phyloP scores from a whole-genome alignment of 768 basidiomycete species.

The Tylopilus plumbeoviolaceoides region DNA sequence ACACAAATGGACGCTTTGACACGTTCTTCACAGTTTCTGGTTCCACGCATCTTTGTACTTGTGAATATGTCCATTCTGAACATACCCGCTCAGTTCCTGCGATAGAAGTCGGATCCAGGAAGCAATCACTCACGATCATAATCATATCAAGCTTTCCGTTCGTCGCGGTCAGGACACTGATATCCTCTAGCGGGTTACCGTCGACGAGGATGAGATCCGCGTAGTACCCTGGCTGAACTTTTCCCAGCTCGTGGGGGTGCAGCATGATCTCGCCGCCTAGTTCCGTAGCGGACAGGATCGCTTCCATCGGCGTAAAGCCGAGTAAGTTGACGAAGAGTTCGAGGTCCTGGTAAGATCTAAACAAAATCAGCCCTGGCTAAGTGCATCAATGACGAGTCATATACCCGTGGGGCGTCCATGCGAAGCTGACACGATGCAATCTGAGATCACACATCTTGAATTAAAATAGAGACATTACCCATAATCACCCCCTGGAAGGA shows the following conservation, averaged over 20 bases:
- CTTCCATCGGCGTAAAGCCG: slow-evolving; percentile 35
- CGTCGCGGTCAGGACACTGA: slow-evolving; percentile 28
- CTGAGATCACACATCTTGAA: not conserved
- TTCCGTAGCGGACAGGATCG: slow-evolving; percentile 33
- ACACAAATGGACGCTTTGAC: not conserved
- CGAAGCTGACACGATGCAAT: slow-evolving; percentile 13
- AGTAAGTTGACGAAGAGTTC: slow-evolving; percentile 36
- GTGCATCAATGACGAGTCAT: not conserved
- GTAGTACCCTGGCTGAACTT: slow-evolving; percentile 35
- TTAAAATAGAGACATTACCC: slow-evolving; percentile 19
- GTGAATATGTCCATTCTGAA: slow-evolving; percentile 27
- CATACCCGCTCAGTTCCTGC: not conserved
- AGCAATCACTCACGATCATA: slow-evolving; percentile 27
- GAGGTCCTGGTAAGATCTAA: slow-evolving; percentile 33
- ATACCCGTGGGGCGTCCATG: slow-evolving; percentile 33
- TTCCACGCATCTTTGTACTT: slow-evolving; percentile 3
- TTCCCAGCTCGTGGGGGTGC: slow-evolving; percentile 35
- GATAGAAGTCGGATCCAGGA: not conserved
- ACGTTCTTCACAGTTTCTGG: not conserved
- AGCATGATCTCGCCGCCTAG: slow-evolving; percentile 36
- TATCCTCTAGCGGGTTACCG: slow-evolving; percentile 35
- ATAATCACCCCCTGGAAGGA: slow-evolving; percentile 37
- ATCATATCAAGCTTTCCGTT: slow-evolving; percentile 32
- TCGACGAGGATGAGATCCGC: slow-evolving; percentile 35
- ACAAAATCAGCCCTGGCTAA: slow-evolving; percentile 1